Evolutionary conservation across 2,329 filamentous ascomycete genomes (phyloP), one percentile per base, ranked within the genome.

Genomic region (Metarhizium brunneum): DNA sequence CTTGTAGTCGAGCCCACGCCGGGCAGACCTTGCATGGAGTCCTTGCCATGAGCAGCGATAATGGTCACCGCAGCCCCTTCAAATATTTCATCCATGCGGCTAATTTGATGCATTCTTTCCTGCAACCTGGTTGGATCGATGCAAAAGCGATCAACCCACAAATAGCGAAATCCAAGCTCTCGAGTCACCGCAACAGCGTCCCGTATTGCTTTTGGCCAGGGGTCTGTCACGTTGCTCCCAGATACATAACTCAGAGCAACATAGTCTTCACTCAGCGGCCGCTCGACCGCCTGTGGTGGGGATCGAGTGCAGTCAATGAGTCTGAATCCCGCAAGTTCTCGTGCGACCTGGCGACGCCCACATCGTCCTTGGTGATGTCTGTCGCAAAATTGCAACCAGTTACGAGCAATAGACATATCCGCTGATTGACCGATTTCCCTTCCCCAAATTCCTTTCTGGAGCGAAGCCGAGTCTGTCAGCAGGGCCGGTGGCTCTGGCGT

Each of bases 141-240:
- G 48, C 72, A 74, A 2, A 69, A 63, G 30, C 63, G 61, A 54
- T 73, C 71, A 2, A 74, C 65, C 72, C 72, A 74, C 2, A 74
- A 62, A 53, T 73, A 70, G 5, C 64, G 58, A 8, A 70, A 58
- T 0, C 69, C 69, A 6, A 74, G 59, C 2, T 63, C 57, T 10
- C 60, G 63, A 0, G 67, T 65, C 6, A 70, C 69, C 2, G 58
- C 54, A 7, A 68, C 65, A 10, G 69, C 66, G 36, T 71, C 68
- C 55, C 57, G 60, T 1, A 71, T 60, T 38, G 69, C 67, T 51
- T 61, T 64, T 30, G 68, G 65, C 68, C 68, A 70, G 0, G 58
- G 59, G 2, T 63, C 63, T 1, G 56, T 58, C 2, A 59, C 59
- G n/a, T 57, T 61, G 47, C 60, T 60, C 3, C 69, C 69, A 61